Conservation (phyloP, 495 filamentous ascomycete species). For the Penicillium paxilli region DNA sequence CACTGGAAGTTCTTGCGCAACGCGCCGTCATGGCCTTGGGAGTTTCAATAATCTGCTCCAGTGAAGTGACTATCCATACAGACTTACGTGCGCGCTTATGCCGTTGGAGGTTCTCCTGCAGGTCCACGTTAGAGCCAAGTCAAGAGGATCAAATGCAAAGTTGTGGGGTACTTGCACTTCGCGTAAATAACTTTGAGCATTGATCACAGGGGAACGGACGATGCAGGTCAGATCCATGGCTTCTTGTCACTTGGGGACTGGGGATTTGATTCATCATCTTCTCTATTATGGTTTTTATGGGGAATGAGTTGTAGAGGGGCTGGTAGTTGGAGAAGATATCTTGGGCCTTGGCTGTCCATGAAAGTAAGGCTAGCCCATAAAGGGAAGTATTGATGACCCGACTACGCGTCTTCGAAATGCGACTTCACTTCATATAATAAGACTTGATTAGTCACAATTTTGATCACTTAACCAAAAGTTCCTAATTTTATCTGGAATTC, state of each 20-base stretch:
- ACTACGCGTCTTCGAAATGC: no score
- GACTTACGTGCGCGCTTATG: slow-evolving; percentile 15
- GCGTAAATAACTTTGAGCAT: slow-evolving; percentile 10
- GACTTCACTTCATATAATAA: no score
- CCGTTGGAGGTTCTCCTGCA: slow-evolving; percentile 14
- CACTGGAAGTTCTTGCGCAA: slow-evolving; percentile 10
- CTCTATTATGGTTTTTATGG: not conserved
- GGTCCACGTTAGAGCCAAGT: not conserved
- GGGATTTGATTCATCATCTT: not conserved
- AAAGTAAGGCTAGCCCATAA: no score
- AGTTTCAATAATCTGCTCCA: not conserved
- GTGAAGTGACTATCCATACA: not conserved
- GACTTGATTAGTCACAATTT: no score
- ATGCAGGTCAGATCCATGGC: slow-evolving; percentile 1
- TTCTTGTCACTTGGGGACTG: not conserved
- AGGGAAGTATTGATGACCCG: no score
- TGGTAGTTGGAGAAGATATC: not conserved
- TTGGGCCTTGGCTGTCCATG: no score
- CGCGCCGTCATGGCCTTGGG: slow-evolving; percentile 7
- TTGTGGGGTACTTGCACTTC: slow-evolving; percentile 11
- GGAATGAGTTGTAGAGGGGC: not conserved
- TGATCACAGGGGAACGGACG: slow-evolving; percentile 13
- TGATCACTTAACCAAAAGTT: no score
- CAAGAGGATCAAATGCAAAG: not conserved
- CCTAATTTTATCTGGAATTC: no score